phyloP scores from a whole-genome alignment of 2,329 filamentous ascomycete genomes.

The Neofusicoccum ribis region DNA sequence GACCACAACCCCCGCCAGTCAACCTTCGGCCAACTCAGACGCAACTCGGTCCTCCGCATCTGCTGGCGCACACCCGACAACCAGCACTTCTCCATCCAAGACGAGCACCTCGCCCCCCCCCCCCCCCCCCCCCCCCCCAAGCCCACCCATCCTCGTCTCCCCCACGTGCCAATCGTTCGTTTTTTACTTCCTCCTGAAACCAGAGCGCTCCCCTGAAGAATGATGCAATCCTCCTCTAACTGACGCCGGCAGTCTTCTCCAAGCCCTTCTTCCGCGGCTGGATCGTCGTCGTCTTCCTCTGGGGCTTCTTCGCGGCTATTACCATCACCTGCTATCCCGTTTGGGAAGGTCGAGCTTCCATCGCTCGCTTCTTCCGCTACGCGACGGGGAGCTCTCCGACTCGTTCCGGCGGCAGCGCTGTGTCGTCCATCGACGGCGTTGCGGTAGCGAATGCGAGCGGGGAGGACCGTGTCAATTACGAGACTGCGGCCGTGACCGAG shows the following conservation, averaged over 20 bases:
- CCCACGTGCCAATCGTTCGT: no score
- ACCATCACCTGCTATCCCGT: constrained; percentile 18
- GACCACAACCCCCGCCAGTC: no score
- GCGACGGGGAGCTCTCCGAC: background rate
- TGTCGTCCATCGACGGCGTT: background rate
- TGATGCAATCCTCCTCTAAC: background rate
- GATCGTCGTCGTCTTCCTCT: constrained; percentile 20
- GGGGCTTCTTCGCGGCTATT: constrained; percentile 17
- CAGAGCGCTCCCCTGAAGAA: background rate
- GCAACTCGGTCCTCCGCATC: no score
- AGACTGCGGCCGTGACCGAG: background rate
- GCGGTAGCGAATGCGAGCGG: background rate
- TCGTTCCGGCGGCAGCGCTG: background rate
- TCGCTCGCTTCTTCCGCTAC: constrained; percentile 10
- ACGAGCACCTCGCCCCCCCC: no score
- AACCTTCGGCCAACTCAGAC: no score
- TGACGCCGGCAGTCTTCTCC: background rate
- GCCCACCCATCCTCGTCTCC: no score
- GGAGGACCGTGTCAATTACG: background rate
- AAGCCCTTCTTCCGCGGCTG: constrained; percentile 19
- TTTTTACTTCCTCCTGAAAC: background rate
- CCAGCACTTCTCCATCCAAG: no score
- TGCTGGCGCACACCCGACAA: no score
- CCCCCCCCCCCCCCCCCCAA: no score
- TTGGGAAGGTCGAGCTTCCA: constrained; percentile 15